Percentiles rank a stretch among this genome's conserved stretches.
Evolutionary conservation across 495 filamentous ascomycete genomes (phyloP).

Genomic region (Hypoxylon rickii): DNA sequence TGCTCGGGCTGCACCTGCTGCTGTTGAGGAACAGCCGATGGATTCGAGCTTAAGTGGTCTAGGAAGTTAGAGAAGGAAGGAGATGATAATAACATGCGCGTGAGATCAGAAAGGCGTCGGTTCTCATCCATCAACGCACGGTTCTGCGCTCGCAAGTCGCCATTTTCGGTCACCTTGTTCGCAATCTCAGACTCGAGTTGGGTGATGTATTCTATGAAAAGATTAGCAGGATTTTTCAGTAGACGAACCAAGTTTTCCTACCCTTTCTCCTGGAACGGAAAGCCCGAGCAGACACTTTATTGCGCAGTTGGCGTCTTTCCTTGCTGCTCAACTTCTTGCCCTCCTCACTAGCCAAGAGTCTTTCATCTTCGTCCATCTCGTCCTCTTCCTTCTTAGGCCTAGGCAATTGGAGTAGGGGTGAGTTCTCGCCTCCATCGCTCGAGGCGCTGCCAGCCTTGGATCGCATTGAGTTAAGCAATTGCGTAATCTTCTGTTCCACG

Average conservation of each 20-base stretch:
- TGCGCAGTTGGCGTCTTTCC: slow-evolving; percentile 89
- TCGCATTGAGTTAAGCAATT: slow-evolving; percentile 82
- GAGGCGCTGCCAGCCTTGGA: slow-evolving; percentile 58
- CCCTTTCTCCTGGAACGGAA: slow-evolving; percentile 97
- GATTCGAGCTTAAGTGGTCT: slow-evolving; percentile 66
- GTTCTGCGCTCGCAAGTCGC: slow-evolving; percentile 74
- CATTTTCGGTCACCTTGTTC: slow-evolving; percentile 68
- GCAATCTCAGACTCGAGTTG: slow-evolving; percentile 89
- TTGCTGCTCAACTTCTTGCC: slow-evolving; percentile 97
- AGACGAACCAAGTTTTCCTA: slow-evolving; percentile 49
- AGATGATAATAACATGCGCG: slow-evolving; percentile 81
- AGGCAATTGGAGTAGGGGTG: slow-evolving; percentile 61
- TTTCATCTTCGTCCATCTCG: slow-evolving; percentile 98
- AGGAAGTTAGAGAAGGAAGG: slow-evolving; percentile 84
- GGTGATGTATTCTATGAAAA: slow-evolving; percentile 79
- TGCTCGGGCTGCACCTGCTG: slow-evolving; percentile 42
- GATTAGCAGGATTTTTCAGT: slow-evolving; percentile 51
- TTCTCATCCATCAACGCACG: slow-evolving; percentile 78
- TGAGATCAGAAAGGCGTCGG: slow-evolving; percentile 73
- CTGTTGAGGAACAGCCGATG: slow-evolving; percentile 40
- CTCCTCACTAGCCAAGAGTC: slow-evolving; percentile 89
- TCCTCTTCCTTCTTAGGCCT: slow-evolving; percentile 82
- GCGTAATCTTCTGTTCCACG: slow-evolving; percentile 84
- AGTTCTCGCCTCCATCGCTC: slow-evolving; percentile 54
- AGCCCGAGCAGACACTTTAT: slow-evolving; percentile 96